Percentiles rank a stretch among this genome's conserved stretches.
These are phyloP conservation scores for Spergularia marina DNA, from an alignment of 148 eudicot genomes.

Conservation along the genomic window DNA sequence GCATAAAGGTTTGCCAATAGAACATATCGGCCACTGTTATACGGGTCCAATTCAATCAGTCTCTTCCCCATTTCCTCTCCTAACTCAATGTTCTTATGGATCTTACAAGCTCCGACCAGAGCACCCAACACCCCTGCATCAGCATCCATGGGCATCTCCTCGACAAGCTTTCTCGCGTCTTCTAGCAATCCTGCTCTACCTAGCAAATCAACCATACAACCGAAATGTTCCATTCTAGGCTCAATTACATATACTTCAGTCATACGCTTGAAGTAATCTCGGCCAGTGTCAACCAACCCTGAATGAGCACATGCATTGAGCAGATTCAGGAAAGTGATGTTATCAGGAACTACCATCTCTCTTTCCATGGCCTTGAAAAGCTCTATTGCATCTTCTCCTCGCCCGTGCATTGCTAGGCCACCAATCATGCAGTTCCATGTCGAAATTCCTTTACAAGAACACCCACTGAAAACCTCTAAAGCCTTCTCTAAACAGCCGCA, in stretches of 20 bases:
- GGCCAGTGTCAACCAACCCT: conserved; percentile 56
- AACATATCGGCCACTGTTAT: conserved; percentile 70
- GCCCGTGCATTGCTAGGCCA: conserved; percentile 63
- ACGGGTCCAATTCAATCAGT: conserved; percentile 56
- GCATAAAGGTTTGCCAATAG: conserved; percentile 63
- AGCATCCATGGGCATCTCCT: conserved; percentile 55
- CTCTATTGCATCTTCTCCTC: conserved; percentile 58
- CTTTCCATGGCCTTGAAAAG: conserved; percentile 59
- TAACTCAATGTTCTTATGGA: conserved; percentile 50
- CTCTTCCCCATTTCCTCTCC: conserved; percentile 56
- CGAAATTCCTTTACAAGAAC: conserved; percentile 47
- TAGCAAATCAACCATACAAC: conserved; percentile 70
- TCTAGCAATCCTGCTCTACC: conserved; percentile 64
- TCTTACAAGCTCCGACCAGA: conserved; percentile 69
- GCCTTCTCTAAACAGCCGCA: conserved; percentile 68
- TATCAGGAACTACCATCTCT: conserved; percentile 41
- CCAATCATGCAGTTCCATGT: conserved; percentile 83
- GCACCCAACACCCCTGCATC: conserved; percentile 70
- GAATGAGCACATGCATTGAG: conserved; percentile 74
- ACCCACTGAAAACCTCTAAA: conserved; percentile 41
- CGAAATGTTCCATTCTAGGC: conserved; percentile 61
- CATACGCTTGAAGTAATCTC: conserved; percentile 54
- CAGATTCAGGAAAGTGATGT: conserved; percentile 59
- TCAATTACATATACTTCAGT: conserved; percentile 42
- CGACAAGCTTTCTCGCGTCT: conserved; percentile 49